Base-by-base conservation (phyloP, 2,329 filamentous ascomycete species). In the Metarhizium anisopliae region DNA sequence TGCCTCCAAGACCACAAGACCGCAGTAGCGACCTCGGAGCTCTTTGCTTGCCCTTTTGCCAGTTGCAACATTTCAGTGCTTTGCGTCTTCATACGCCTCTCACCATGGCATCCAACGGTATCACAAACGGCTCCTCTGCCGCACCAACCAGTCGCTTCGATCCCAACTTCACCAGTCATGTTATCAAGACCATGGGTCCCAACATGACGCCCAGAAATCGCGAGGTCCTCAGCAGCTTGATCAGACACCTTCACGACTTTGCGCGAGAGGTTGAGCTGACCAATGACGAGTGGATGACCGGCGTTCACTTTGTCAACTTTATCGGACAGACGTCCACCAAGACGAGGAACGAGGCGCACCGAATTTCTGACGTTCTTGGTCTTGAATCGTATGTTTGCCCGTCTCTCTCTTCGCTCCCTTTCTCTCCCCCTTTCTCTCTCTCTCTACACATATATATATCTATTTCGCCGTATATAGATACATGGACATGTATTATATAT, bases 231-330 rank as follows among this genome's bases (percentile, higher is more conserved):
- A 70, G 76, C 58, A 76, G 80, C 32, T 71, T 90, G 63, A 84
- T 90, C 70, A 77, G 74, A 51, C 87, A 91, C 73, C 77, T 92
- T 57, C 88, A 92, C 74, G 86, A 90, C 72, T 91, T 91, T 69
- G 81, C 83, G 56, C 83, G 88, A 56, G 88, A 92, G 66, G 82
- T 89, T 60, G 86, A 91, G 72, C 81, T 92, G 53, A 90, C 84
- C 18, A 78, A 83, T 36, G 87, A 89, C 55, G 88, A 92, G 72
- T 91, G 87, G 87, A 81, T 90, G 71, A 72, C 82, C 7, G 88
- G 87, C 54, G 86, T 91, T 55, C 78, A 86, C 64, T 90, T 87
- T 68, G 74, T 91, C 73, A 91, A 91, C 75, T 79, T 82, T 50
- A 81, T 89, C 59, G 87, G 88, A 59, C 83, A 89, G 70, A 81